Evolutionary conservation across 2,329 filamentous ascomycete genomes (phyloP).

Genomic region (Berkeleyomyces basicola): DNA sequence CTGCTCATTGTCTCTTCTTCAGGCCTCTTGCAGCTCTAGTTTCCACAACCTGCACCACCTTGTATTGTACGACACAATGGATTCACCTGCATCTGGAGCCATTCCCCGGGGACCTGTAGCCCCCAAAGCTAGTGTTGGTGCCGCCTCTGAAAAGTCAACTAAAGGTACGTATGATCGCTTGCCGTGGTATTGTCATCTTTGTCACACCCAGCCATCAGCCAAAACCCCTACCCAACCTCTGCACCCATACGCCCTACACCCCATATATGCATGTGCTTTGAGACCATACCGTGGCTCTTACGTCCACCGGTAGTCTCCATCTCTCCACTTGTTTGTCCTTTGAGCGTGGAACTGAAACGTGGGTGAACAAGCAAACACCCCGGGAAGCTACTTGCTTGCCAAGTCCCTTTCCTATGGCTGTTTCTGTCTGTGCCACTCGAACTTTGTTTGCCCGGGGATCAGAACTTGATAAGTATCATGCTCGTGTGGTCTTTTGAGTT

Average conservation of each 20-base stretch:
- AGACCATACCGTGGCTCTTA: neutral
- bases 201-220: neutral
- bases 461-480: neutral
- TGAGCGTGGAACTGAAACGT: neutral
- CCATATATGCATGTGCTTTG: neutral
- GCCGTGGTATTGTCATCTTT: neutral
- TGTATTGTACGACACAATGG: neutral
- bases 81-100: neutral
- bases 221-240: neutral
- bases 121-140: slow-evolving; percentile 2
- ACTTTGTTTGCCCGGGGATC: neutral
- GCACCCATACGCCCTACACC: neutral
- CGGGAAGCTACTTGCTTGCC: neutral
- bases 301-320: neutral
- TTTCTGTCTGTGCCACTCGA: neutral
- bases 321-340: neutral
- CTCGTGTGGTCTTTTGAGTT: neutral
- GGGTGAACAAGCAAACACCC: neutral
- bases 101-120: slow-evolving; percentile 3
- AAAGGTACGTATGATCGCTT: slow-evolving; percentile 8
- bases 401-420: neutral
- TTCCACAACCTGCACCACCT: neutral
- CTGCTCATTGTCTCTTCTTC: neutral
- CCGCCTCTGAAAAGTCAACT: slow-evolving; percentile 9
- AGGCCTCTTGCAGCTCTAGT: neutral